Evolutionary conservation across 2,329 filamentous ascomycete species (phyloP).

Genomic region (Epichloe gansuensis): DNA sequence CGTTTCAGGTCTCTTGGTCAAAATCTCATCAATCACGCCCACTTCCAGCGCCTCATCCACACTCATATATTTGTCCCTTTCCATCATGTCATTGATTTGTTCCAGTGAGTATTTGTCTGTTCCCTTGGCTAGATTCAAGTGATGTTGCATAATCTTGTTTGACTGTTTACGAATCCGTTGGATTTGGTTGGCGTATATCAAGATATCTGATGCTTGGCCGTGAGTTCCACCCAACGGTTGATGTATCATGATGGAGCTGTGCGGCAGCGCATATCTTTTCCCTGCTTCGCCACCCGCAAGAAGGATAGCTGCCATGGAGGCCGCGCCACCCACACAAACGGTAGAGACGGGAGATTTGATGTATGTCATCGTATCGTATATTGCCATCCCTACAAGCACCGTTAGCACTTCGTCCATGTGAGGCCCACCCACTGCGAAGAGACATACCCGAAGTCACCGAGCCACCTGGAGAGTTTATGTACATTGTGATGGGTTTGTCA

Average conservation of each 20-base stretch:
- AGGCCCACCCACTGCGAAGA: not conserved
- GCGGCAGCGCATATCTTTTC: slow-evolving; percentile 80
- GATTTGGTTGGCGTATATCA: slow-evolving; percentile 97
- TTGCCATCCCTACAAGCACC: slow-evolving; percentile 49
- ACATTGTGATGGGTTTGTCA: slow-evolving; percentile 89
- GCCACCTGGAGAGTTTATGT: slow-evolving; percentile 94
- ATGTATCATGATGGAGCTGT: slow-evolving; percentile 93
- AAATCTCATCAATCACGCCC: slow-evolving; percentile 84
- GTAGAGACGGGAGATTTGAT: slow-evolving; percentile 88
- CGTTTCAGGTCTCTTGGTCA: slow-evolving; percentile 47
- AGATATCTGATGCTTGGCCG: slow-evolving; percentile 65
- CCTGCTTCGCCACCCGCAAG: slow-evolving; percentile 76
- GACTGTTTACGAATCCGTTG: slow-evolving; percentile 72
- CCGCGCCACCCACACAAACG: slow-evolving; percentile 88
- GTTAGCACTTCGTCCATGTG: not conserved
- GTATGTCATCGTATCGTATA: slow-evolving; percentile 98
- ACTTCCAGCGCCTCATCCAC: slow-evolving; percentile 79
- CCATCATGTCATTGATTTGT: slow-evolving; percentile 90
- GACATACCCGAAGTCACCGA: slow-evolving; percentile 59
- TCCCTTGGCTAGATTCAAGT: slow-evolving; percentile 67
- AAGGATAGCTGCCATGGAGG: slow-evolving; percentile 86
- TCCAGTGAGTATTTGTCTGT: slow-evolving; percentile 66
- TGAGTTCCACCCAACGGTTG: slow-evolving; percentile 71
- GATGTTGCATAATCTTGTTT: slow-evolving; percentile 79
- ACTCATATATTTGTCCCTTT: slow-evolving; percentile 88